Evolutionary conservation across 148 eudicot genomes (phyloP), one percentile per base, ranked within the genome.

Genomic region (Rhododendron ovatum): DNA sequence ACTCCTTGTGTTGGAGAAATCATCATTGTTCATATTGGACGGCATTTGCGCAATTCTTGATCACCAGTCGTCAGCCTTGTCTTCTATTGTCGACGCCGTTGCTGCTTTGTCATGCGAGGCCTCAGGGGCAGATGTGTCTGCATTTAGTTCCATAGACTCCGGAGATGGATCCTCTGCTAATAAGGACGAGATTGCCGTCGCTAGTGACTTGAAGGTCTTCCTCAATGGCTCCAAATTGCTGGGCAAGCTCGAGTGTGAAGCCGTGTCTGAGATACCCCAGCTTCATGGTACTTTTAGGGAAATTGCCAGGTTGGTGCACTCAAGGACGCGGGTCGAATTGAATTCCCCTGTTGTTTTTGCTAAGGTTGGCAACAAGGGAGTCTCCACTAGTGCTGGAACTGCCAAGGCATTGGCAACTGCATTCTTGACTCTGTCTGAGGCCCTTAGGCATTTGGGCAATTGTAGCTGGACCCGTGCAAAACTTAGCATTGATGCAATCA

Each of bases 21-120:
- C 87, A 78, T 77, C 87, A 78, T 77, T 89, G 61, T 89, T 88
- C 57, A 83, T 87, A 0, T 7, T 95, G 37, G 90, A 88, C 45
- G 98, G 93, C 57, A 83, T 95, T 13, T 94, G 89, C 77, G 95
- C 94, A 4, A 30, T 96, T 53, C 80, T 96, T 79, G 99, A 96
- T 61, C 84, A 94, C 84, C 88, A 88, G 20, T 83, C 88, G 11
- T 83, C 93, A 1, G 82, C 87, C 3, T 69, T 96, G 85, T 89
- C 90, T 6, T 37, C 84, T 2, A 65, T 95, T 0, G 91, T 89
- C 1, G 99, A 95, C 77, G 88, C 90, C 0, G 90, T 91, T 0
- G 95, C 93, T 17, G 98, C 96, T 0, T 87, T 95, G 83, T 94
- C 98, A 26, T 92, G 96, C 78, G 98, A 96, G 92, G 98, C 98